These are phyloP conservation scores for Hyphopichia homilentoma DNA, from an alignment of 805 yeast species.

Conservation along the genomic window DNA sequence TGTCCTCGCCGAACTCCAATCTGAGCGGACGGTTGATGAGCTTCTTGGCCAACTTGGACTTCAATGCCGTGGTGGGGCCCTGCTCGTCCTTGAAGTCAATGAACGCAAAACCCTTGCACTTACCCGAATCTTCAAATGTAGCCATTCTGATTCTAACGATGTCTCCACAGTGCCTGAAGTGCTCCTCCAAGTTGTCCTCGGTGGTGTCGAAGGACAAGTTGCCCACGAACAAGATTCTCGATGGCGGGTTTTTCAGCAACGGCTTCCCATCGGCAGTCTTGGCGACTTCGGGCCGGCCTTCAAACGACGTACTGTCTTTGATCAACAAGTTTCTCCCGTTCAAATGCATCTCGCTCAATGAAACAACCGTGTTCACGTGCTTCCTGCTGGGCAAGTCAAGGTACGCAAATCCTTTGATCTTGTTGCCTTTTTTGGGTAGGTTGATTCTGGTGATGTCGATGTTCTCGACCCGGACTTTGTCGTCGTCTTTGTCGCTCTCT, in stretches of 20 bases:
- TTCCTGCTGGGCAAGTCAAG: constrained; percentile 66
- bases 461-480: constrained; percentile 38
- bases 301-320: constrained; percentile 74
- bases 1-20: constrained; percentile 92
- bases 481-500: constrained; percentile 20
- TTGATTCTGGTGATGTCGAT: constrained; percentile 71
- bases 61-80: constrained; percentile 80
- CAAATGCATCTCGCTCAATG: constrained; percentile 65
- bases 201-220: constrained; percentile 91
- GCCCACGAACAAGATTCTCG: constrained; percentile 86
- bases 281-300: constrained; percentile 74
- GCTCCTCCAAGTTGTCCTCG: constrained; percentile 69
- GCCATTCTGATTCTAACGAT: constrained; percentile 88
- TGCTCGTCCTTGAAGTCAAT: constrained; percentile 77
- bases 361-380: constrained; percentile 60
- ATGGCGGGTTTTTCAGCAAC: constrained; percentile 76
- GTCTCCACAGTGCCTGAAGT: constrained; percentile 89
- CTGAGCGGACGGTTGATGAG: constrained; percentile 73
- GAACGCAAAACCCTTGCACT: constrained; percentile 95
- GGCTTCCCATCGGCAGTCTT: constrained; percentile 20
- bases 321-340: constrained; percentile 86
- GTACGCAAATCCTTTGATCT: constrained; percentile 85
- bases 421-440: constrained; percentile 69
- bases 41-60: constrained; percentile 61
- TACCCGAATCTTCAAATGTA: constrained; percentile 94